phyloP scores from a whole-genome alignment of 1,284 basidiomycete genomes.

The Cryptococcus maquisensis region DNA sequence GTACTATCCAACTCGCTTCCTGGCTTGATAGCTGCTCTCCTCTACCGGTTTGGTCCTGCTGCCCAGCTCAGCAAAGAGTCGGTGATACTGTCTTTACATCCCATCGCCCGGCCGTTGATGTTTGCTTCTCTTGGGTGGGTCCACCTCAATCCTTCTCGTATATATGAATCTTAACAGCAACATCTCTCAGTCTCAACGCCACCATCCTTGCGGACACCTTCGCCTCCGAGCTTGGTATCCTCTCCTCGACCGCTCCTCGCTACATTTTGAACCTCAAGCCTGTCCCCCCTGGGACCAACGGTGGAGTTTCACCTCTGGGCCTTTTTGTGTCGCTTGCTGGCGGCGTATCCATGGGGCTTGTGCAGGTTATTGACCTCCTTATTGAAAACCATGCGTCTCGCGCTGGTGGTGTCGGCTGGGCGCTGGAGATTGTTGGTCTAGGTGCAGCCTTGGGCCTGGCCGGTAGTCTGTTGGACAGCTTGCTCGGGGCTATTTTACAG shows the following conservation, averaged over 20 bases:
- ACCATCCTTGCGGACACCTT: conserved; percentile 35
- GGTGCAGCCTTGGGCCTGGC: conserved; percentile 64
- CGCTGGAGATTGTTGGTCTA: conserved; percentile 55
- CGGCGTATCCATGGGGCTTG: conserved; percentile 65
- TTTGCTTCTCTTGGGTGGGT: conserved; percentile 62
- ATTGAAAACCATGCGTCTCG: conserved; percentile 59
- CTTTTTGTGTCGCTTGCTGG: conserved; percentile 69
- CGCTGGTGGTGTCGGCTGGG: conserved; percentile 45
- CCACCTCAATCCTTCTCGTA: background rate
- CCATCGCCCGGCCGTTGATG: conserved; percentile 25
- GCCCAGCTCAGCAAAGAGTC: conserved; percentile 28
- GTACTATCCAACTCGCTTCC: conserved; percentile 73
- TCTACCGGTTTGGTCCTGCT: conserved; percentile 57
- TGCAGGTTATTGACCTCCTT: conserved; percentile 59
- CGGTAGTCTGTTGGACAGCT: conserved; percentile 77
- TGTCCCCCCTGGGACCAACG: conserved; percentile 89
- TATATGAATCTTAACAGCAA: background rate
- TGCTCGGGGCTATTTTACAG: conserved; percentile 85
- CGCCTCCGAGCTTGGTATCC: conserved; percentile 63
- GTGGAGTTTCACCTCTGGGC: conserved; percentile 72
- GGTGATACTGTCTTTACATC: conserved; percentile 9
- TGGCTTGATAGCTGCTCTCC: conserved; percentile 60
- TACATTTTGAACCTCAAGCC: conserved; percentile 67
- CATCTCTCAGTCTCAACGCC: conserved; percentile 23
- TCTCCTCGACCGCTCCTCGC: conserved; percentile 62